Base-by-base conservation (phyloP, 306 rosid genomes). In the Citrullus colocynthis region DNA sequence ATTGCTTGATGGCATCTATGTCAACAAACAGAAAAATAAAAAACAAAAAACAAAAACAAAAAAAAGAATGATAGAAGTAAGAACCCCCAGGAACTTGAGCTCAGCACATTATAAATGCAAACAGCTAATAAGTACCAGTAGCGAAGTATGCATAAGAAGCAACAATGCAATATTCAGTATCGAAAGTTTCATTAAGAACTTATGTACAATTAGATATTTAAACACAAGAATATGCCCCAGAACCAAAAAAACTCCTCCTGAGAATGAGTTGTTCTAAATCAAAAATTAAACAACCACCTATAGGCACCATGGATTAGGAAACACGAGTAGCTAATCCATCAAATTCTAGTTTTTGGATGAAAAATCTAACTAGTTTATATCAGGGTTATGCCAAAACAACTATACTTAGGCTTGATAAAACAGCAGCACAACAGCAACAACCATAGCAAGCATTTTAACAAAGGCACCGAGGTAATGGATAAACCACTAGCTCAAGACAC, bases 1-100 rank as follows among this genome's bases (percentile, higher is more conserved):
- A 79, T 57, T 81, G 52, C 79, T 84, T 78, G 85, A 83, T 72
- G 87, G 88, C 64, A 75, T 91, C 90, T 89, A 80, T 44, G 66
- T 65, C 37, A 58, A 18, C n/a, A 52, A 48, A 37, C 75, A 64
- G 41, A 77, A 3, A 37, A 24, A 24, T 24, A 24, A 24, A 24
- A 24, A 24, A 24, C 28, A 24, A 24, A 24, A 24, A 24, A 24
- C 28, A 24, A 56, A 76, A 3, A 15, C 0, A 11, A 14, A 51
- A 62, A 62, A 6, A 71, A 14, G 7, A 13, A 66, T 0, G 15
- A 67, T 6, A 67, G 28, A 66, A 37, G 51, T 10, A 41, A 41
- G 16, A 67, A 70, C 3, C 15, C 7, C 49, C 9, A 74, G 36
- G 57, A 36, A 75, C 51, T 41, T 36, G 51, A 75, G 51, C n/a